Conservation (phyloP, 2,329 filamentous ascomycete species). For the Thielaviopsis punctulata region DNA sequence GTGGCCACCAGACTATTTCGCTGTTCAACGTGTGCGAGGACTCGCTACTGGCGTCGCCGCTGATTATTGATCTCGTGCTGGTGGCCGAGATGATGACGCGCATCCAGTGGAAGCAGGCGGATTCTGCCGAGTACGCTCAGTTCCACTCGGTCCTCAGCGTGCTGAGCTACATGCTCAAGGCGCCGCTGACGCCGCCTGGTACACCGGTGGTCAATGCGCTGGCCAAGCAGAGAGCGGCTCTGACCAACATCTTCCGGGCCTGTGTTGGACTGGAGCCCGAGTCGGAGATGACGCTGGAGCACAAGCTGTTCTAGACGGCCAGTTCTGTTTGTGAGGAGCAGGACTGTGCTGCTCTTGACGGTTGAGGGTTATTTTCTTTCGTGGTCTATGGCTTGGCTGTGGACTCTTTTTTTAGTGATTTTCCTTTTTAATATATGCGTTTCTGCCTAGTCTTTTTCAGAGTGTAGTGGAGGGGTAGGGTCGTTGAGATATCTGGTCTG, state of each 20-base stretch:
- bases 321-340: conserved; percentile 2
- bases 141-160: conserved; percentile 97
- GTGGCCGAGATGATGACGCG: conserved; percentile 97
- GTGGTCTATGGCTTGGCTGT: not conserved
- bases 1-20: conserved; percentile 93
- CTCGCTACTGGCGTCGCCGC: conserved; percentile 81
- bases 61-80: conserved; percentile 93
- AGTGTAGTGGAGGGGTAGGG: too few species aligned
- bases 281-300: conserved; percentile 97
- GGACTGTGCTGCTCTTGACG: not conserved
- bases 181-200: conserved; percentile 80
- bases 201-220: conserved; percentile 92
- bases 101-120: conserved; percentile 68
- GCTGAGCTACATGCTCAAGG: conserved; percentile 98
- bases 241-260: conserved; percentile 97
- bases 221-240: conserved; percentile 82
- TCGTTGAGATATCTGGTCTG: too few species aligned
- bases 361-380: not conserved
- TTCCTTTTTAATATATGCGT: not conserved
- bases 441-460: not conserved
- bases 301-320: conserved; percentile 66
- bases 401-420: conserved; percentile 1
- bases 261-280: conserved; percentile 94
- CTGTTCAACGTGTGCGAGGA: conserved; percentile 99
- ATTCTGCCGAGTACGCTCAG: conserved; percentile 57